These are phyloP conservation scores for Oenanthe sinensis DNA, from an alignment of 129 eudicot genomes.

Conservation along the genomic window DNA sequence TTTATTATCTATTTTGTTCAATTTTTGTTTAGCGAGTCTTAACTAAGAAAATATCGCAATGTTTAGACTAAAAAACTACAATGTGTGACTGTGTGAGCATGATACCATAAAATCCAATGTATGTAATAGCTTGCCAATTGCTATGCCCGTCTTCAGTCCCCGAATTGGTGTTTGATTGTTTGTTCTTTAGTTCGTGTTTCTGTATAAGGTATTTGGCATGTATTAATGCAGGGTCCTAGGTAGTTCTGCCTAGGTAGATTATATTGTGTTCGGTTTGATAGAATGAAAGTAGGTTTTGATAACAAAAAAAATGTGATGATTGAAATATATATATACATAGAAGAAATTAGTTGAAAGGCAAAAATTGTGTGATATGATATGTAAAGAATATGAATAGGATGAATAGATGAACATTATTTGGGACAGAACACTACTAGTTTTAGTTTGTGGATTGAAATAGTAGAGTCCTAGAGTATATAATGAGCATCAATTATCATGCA, in stretches of 20 bases:
- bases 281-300: not conserved
- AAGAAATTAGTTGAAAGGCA: not conserved
- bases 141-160: too few species aligned
- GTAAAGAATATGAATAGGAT: not conserved
- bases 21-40: not conserved
- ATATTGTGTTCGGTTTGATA: not conserved
- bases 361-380: not conserved
- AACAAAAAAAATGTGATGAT: not conserved
- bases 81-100: not conserved
- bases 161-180: too few species aligned
- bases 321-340: not conserved
- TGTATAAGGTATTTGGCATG: too few species aligned
- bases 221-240: too few species aligned
- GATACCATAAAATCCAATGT: too few species aligned
- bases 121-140: too few species aligned
- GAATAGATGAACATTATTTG: not conserved
- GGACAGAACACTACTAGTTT: not conserved
- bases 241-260: too few species aligned
- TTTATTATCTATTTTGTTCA: too few species aligned
- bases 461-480: not conserved
- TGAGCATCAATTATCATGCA: not conserved
- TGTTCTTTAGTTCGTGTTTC: too few species aligned
- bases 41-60: not conserved
- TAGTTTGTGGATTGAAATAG: not conserved
- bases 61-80: too few species aligned